phyloP scores from a whole-genome alignment of 1,284 basidiomycete genomes.

The Moesziomyces antarcticus region DNA sequence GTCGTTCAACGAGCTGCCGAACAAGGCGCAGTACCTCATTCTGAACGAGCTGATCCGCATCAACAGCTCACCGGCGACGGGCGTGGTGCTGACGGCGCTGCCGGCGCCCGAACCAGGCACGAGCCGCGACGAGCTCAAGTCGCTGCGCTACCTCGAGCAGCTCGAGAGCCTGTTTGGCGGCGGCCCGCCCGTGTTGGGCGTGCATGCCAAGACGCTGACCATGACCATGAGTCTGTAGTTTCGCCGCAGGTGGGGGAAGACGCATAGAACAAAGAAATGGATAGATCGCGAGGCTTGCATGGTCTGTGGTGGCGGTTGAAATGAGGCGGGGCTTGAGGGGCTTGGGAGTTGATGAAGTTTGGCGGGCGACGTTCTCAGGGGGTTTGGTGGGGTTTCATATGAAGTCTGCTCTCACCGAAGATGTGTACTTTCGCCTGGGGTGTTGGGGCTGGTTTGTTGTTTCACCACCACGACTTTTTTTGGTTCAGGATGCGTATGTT shows the following conservation, averaged over 20 bases:
- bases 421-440: too few relatives aligned
- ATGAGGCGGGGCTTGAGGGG: too few relatives aligned
- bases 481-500: too few relatives aligned
- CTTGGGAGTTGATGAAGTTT: too few relatives aligned
- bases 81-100: slow-evolving; percentile 64
- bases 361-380: too few relatives aligned
- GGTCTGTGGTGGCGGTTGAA: too few relatives aligned
- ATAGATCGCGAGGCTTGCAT: too few relatives aligned
- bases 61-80: slow-evolving; percentile 57
- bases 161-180: slow-evolving; percentile 63
- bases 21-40: slow-evolving; percentile 66
- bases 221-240: slow-evolving; percentile 59
- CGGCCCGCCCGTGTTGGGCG: slow-evolving; percentile 63
- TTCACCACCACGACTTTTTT: too few relatives aligned
- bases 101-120: slow-evolving; percentile 65
- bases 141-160: slow-evolving; percentile 59
- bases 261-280: too few relatives aligned
- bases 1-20: slow-evolving; percentile 66
- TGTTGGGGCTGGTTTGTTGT: too few relatives aligned
- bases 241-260: neutral
- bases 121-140: slow-evolving; percentile 48
- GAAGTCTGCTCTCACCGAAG: too few relatives aligned
- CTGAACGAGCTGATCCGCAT: slow-evolving; percentile 64
- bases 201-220: slow-evolving; percentile 65
- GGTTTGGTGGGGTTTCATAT: too few relatives aligned